These are phyloP conservation scores for Eutrema salsugineum DNA, from an alignment of 441 rosid species.

Conservation along the genomic window DNA sequence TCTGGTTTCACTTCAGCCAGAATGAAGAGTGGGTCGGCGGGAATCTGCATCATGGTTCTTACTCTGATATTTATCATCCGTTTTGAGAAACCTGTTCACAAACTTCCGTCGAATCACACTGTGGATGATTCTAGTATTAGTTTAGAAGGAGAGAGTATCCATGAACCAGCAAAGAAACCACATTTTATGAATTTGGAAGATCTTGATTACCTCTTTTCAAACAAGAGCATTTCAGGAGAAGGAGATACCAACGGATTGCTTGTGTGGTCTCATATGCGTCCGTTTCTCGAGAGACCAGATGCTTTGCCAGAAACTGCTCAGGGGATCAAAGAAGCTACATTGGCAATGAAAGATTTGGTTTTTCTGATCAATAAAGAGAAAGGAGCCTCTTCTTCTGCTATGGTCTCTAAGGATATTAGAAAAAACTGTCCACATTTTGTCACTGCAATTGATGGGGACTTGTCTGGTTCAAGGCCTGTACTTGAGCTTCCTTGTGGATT, in stretches of 20 bases:
- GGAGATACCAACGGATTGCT: constrained; percentile 42
- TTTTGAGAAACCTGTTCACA: constrained; percentile 53
- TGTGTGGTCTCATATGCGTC: constrained; percentile 62
- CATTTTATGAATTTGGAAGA: constrained; percentile 46
- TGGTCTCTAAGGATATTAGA: constrained; percentile 10
- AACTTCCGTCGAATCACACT: constrained; percentile 42
- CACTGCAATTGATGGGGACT: constrained; percentile 25
- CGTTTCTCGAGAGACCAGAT: constrained; percentile 62
- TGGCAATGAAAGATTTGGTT: constrained; percentile 54
- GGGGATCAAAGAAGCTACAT: constrained; percentile 75
- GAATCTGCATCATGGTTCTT: constrained; percentile 51
- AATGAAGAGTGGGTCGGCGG: constrained; percentile 82
- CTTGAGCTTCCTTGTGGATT: constrained; percentile 82
- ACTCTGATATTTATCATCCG: constrained; percentile 47
- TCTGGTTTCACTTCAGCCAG: constrained; percentile 30
- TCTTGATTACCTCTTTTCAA: constrained; percentile 52
- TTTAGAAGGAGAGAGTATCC: constrained; percentile 20
- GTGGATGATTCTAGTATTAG: constrained; percentile 29
- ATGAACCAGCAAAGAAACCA: constrained; percentile 36
- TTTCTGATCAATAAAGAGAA: constrained; percentile 36
- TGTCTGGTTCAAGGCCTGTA: constrained; percentile 34
- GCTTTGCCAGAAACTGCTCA: constrained; percentile 74
- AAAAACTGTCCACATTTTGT: constrained; percentile 54
- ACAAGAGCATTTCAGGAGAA: constrained; percentile 35
- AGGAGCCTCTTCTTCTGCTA: constrained; percentile 18